phyloP scores from a whole-genome alignment of 306 rosid species.

The Parietaria judaica region DNA sequence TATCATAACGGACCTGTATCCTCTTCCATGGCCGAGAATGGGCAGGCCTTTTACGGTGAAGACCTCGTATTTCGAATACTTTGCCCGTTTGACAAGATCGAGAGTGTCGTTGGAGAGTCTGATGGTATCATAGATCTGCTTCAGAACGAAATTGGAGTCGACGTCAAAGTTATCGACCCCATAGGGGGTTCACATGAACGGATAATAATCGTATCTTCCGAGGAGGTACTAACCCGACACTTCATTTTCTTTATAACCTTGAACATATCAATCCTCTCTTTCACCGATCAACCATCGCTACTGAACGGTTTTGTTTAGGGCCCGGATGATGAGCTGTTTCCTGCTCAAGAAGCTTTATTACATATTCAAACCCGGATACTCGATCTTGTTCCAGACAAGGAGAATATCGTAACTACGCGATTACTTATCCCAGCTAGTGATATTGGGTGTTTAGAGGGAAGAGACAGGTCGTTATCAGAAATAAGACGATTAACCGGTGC shows the following conservation, averaged over 20 bases:
- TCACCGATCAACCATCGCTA: too few species aligned
- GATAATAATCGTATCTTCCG: conserved; percentile 78
- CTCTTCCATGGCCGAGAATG: conserved; percentile 42
- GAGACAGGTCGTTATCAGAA: conserved; percentile 69
- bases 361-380: conserved; percentile 86
- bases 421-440: conserved; percentile 65
- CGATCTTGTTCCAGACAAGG: conserved; percentile 74
- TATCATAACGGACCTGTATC: conserved; percentile 52
- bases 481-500: conserved; percentile 79
- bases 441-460: conserved; percentile 86
- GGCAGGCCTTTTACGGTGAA: conserved; percentile 52
- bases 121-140: conserved; percentile 78
- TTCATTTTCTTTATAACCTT: conserved; percentile 4
- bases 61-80: conserved; percentile 86
- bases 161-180: conserved; percentile 59
- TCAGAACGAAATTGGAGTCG: conserved; percentile 82
- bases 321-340: conserved; percentile 92
- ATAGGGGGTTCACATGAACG: conserved; percentile 73
- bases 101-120: conserved; percentile 69
- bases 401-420: conserved; percentile 76
- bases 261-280: too few species aligned
- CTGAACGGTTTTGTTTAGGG: conserved; percentile 32
- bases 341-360: conserved; percentile 98
- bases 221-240: conserved; percentile 53
- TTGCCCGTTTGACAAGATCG: conserved; percentile 75